These are phyloP conservation scores for Fusarium graminum DNA, from an alignment of 2,329 filamentous ascomycete genomes.

Conservation along the genomic window DNA sequence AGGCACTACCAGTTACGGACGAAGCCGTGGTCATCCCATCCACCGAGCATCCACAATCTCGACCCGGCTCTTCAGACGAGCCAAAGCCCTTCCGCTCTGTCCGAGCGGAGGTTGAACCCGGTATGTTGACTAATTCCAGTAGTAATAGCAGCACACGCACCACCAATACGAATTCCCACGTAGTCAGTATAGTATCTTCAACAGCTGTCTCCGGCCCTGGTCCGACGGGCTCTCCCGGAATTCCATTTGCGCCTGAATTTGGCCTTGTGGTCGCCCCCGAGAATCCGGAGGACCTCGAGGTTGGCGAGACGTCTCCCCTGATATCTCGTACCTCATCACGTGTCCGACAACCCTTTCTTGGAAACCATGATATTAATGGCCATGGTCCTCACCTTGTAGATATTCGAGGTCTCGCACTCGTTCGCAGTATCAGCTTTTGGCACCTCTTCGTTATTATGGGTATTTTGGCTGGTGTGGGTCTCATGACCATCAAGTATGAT, in stretches of 20 bases:
- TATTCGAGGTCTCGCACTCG: conserved; percentile 84
- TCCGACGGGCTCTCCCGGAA: conserved; percentile 43
- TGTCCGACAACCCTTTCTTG: conserved; percentile 64
- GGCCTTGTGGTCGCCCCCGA: conserved; percentile 46
- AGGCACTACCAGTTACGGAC: conserved; percentile 62
- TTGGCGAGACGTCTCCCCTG: conserved; percentile 84
- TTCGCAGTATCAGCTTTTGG: conserved; percentile 86
- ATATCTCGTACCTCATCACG: conserved; percentile 73
- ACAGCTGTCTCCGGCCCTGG: conserved; percentile 32
- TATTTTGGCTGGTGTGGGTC: conserved; percentile 89
- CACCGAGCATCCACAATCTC: conserved; percentile 54
- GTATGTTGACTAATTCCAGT: conserved; percentile 66
- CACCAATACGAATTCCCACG: conserved; percentile 46
- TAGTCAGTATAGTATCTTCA: conserved; percentile 39
- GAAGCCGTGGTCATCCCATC: conserved; percentile 28
- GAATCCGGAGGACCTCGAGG: conserved; percentile 56
- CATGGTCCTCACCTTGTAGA: conserved; percentile 86
- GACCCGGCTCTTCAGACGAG: conserved; percentile 59
- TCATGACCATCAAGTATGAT: conserved; percentile 98
- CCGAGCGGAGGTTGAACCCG: conserved; percentile 68
- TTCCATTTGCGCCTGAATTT: conserved; percentile 48
- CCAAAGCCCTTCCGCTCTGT: conserved; percentile 55
- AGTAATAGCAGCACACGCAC: conserved; percentile 52
- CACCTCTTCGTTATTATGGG: conserved; percentile 89
- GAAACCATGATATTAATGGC: conserved; percentile 75